Base-by-base conservation (phyloP, 768 basidiomycete species). In the Pluteus cervinus region DNA sequence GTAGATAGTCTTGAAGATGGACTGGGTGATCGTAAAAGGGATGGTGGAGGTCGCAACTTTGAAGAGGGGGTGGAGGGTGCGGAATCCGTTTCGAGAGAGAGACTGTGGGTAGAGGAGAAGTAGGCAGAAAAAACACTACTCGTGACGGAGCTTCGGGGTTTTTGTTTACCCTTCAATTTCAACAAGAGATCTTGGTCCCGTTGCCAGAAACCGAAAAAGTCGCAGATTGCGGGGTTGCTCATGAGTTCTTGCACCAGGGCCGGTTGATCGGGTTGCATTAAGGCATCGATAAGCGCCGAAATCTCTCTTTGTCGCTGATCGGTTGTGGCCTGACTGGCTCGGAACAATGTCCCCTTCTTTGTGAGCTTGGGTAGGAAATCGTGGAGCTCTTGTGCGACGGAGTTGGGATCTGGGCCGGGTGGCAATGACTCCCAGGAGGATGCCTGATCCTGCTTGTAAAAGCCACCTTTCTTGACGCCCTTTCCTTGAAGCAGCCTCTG, bases 401-500 rank as follows among this genome's bases (percentile, higher is more conserved):
- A 78, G 33, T 72, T 74, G 4, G 85, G 84, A 48, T 86, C 71
- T n/a, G 86, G 86, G 6, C 86, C 87, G 5, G 83, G 81, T 9
- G 87, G 87, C 14, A 90, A 69, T 1, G 86, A 88, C 36, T 89
- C 87, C 67, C 82, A 90, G 10, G 87, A 89, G 1, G 87, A 79
- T 2, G 87, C 87, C 39, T 69, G 66, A 51, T 86, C 80, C 22
- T 77, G 71, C 41, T 78, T 75, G 41, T 83, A 71, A 42, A 86
- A 74, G 2, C 85, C 68, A 12, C 81, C 76, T 39, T 79, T 80
- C 65, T 83, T 83, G 39, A 86, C 70, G 10, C 85, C 84, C 50
- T 86, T 88, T 0, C 86, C 86, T 11, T 76, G 73, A 4, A 64
- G 57, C 8, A 89, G 73, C 22, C 84, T 77, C 18, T 63, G 65